phyloP scores from a whole-genome alignment of 2,329 filamentous ascomycete genomes.

The Botrytis elliptica region DNA sequence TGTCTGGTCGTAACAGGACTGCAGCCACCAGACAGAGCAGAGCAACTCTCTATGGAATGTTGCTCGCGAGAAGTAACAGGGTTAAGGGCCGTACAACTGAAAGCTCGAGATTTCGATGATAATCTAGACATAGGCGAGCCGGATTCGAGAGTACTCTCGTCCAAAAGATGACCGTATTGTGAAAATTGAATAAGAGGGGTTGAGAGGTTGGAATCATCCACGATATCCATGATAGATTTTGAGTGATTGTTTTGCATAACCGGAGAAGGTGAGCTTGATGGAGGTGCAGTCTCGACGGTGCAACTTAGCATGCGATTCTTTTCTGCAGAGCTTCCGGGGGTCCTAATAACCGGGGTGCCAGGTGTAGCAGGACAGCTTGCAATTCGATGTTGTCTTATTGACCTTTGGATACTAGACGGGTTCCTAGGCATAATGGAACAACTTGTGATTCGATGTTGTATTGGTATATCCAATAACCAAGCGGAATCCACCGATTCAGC shows the following conservation, averaged over 20 bases:
- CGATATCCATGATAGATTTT: neutral
- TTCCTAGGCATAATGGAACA: neutral
- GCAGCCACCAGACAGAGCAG: neutral
- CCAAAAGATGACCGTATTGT: neutral
- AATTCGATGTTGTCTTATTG: neutral
- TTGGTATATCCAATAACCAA: neutral
- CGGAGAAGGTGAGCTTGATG: neutral
- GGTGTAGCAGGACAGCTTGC: constrained; percentile 10
- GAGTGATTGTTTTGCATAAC: neutral
- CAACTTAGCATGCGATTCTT: constrained; percentile 1
- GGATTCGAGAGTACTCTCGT: neutral
- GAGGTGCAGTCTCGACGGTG: neutral
- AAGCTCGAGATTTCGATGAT: neutral
- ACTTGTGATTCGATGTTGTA: constrained; percentile 17
- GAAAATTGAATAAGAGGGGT: constrained; percentile 9
- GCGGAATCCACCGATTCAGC: neutral
- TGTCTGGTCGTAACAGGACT: neutral
- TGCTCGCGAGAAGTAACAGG: neutral
- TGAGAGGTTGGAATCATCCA: neutral
- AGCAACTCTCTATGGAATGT: neutral
- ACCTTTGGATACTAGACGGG: neutral
- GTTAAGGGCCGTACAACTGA: neutral
- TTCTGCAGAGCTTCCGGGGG: neutral
- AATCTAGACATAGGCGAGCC: neutral
- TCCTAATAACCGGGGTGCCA: neutral